Percentiles rank a stretch among this genome's conserved stretches.
Evolutionary conservation across 345 rosid species (phyloP).

Genomic region (Camelina laxa): DNA sequence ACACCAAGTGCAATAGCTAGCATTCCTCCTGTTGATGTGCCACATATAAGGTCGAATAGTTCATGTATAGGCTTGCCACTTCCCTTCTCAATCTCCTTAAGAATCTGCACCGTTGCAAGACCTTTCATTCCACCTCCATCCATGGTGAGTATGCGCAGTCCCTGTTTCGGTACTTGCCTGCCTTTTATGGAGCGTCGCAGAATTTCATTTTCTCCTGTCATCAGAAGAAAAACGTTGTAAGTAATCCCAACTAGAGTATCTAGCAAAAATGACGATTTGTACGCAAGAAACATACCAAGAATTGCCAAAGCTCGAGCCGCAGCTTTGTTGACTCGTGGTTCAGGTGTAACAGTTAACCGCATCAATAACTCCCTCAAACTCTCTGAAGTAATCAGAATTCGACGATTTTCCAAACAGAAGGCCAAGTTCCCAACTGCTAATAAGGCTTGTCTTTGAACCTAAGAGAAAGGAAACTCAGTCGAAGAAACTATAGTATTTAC

Average conservation of each 20-base stretch:
- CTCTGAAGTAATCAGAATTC: slow-evolving; percentile 85
- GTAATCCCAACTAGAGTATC: slow-evolving; percentile 5
- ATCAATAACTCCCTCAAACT: slow-evolving; percentile 88
- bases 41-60: slow-evolving; percentile 93
- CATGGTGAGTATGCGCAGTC: slow-evolving; percentile 96
- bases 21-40: slow-evolving; percentile 99
- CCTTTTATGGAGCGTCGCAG: slow-evolving; percentile 90
- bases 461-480: slow-evolving; percentile 39
- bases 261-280: slow-evolving; percentile 16
- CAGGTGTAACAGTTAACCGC: slow-evolving; percentile 82
- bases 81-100: slow-evolving; percentile 96
- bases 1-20: slow-evolving; percentile 95
- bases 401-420: slow-evolving; percentile 93
- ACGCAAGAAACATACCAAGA: slow-evolving; percentile 69
- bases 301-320: slow-evolving; percentile 99
- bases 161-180: slow-evolving; percentile 88
- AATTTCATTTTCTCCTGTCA: slow-evolving; percentile 90
- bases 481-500: slow-evolving; percentile 24
- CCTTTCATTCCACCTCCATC: slow-evolving; percentile 99
- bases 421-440: slow-evolving; percentile 95
- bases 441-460: slow-evolving; percentile 94
- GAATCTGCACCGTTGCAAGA: slow-evolving; percentile 94
- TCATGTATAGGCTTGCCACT: slow-evolving; percentile 97
- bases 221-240: slow-evolving; percentile 28
- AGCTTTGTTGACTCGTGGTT: slow-evolving; percentile 87